Conservation (phyloP, 1,139 yeast genomes). For the Arxiozyma heterogenica region DNA sequence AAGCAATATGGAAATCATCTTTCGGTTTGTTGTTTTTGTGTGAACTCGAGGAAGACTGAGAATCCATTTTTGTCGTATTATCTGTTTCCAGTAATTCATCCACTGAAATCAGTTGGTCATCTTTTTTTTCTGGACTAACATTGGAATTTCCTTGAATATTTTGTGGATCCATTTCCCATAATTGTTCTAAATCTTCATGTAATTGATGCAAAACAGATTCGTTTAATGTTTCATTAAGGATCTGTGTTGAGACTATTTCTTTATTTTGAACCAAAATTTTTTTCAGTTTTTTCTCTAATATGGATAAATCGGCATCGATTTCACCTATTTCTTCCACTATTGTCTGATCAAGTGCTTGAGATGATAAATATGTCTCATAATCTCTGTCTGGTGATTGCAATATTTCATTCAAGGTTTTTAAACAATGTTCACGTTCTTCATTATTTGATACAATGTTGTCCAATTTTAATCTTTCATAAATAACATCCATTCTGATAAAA, state of each 20-base stretch:
- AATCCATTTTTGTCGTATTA: conserved; percentile 1
- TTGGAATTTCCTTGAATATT: conserved; percentile 10
- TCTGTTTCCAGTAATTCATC: conserved; percentile 10
- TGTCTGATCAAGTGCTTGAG: conserved; percentile 24
- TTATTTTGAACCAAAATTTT: conserved; percentile 29
- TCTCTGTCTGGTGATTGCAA: conserved; percentile 18
- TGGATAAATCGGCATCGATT: conserved; percentile 35
- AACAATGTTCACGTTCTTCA: conserved; percentile 8
- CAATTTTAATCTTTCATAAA: conserved; percentile 1
- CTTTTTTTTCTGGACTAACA: conserved; percentile 7
- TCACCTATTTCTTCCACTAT: conserved; percentile 42
- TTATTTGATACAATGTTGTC: neutral
- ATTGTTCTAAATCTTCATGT: conserved; percentile 28
- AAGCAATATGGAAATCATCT: conserved; percentile 30
- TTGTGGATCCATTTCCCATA: conserved; percentile 32
- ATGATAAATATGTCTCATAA: conserved; percentile 24
- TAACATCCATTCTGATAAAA: neutral
- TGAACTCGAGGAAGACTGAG: neutral
- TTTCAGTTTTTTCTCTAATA: conserved; percentile 33
- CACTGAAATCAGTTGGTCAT: conserved; percentile 4
- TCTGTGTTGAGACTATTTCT: conserved; percentile 30
- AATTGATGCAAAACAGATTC: conserved; percentile 22
- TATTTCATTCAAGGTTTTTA: conserved; percentile 13
- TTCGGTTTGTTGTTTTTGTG: conserved; percentile 11
- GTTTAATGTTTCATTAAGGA: conserved; percentile 21